Conservation (phyloP, 2,329 filamentous ascomycete species). For the Cephalotrichum gorgonifer region DNA sequence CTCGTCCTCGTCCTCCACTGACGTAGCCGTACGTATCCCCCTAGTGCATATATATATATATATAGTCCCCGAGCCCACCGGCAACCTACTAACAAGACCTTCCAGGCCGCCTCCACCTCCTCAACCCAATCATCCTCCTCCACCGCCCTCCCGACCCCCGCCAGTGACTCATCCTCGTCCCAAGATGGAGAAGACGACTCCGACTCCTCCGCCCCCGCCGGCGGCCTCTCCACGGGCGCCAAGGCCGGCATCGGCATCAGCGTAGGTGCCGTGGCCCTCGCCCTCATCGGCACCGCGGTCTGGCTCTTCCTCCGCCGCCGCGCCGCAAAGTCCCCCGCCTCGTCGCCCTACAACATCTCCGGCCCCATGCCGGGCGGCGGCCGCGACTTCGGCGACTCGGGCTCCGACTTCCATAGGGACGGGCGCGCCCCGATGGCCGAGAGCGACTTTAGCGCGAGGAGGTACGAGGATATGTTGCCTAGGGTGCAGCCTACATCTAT, state of each 20-base stretch:
- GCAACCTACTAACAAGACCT: neutral
- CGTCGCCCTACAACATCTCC: slow-evolving; percentile 28
- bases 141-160: slow-evolving; percentile 1
- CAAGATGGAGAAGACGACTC: slow-evolving; percentile 4
- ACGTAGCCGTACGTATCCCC: no score
- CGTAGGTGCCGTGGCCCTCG: slow-evolving; percentile 29
- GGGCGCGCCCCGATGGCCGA: slow-evolving; percentile 16
- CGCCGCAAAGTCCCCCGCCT: neutral
- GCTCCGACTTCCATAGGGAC: slow-evolving; percentile 4
- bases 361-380: slow-evolving; percentile 38
- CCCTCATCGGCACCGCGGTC: slow-evolving; percentile 25
- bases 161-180: slow-evolving; percentile 1
- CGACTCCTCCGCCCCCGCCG: slow-evolving; percentile 9
- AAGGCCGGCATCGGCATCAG: slow-evolving; percentile 40
- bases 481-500: slow-evolving; percentile 35
- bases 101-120: neutral
- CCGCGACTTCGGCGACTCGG: slow-evolving; percentile 14
- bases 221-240: slow-evolving; percentile 30
- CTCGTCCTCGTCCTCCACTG: no score
- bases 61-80: neutral
- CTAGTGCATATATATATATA: neutral
- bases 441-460: slow-evolving; percentile 39
- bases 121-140: slow-evolving; percentile 1
- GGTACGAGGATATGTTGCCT: slow-evolving; percentile 49
- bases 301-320: slow-evolving; percentile 27